A percentile compares a stretch with the other conserved stretches of the same genome.
Conservation (phyloP, 306 rosid genomes). For the Prunus persica region Prunus_persica_NCBIv2 NC_034012.1:3797501-3798000, state of each 20-base stretch:
- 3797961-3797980: conserved; percentile 87
- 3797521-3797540: neutral
- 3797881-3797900: neutral
- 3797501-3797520: neutral
- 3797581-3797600: too few species aligned
- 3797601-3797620: too few species aligned
- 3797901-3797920: neutral
- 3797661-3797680: conserved; percentile 5
- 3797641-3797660: neutral
- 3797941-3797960: conserved; percentile 72
- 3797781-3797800: conserved; percentile 90
- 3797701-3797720: conserved; percentile 86
- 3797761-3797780: conserved; percentile 79
- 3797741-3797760: conserved; percentile 90
- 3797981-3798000: conserved; percentile 88
- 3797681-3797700: conserved; percentile 67
- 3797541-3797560: neutral
- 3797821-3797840: neutral
- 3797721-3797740: conserved; percentile 82
- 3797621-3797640: neutral
- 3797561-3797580: neutral
- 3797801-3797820: conserved; percentile 97
- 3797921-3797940: conserved; percentile 5
- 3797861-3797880: neutral
- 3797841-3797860: neutral